These are phyloP conservation scores for Sequoiadendron giganteum DNA, from an alignment of 75 land plant genomes.

Conservation along the genomic window DNA sequence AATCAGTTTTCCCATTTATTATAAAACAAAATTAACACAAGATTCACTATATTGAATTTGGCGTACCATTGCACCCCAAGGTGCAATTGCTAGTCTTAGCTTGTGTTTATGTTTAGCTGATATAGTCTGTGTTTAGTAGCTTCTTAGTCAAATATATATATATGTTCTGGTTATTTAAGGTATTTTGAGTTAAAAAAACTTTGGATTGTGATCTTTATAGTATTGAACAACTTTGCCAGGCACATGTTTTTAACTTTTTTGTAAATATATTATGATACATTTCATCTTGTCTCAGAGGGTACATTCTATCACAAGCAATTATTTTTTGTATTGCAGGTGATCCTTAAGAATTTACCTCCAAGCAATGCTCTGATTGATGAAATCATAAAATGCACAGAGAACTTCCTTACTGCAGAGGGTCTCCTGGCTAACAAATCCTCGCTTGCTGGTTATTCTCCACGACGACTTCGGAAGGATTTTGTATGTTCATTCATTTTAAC, in stretches of 20 bases:
- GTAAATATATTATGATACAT: not conserved
- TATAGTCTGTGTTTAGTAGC: not conserved
- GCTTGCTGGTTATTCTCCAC: constrained; percentile 40
- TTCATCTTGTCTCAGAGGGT: not conserved
- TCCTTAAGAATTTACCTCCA: constrained; percentile 89
- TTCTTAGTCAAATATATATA: not conserved
- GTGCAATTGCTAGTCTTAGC: not conserved
- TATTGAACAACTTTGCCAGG: not conserved
- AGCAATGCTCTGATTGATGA: constrained; percentile 75
- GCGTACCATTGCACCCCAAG: too few relatives aligned
- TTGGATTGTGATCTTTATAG: not conserved
- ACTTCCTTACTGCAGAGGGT: constrained; percentile 71
- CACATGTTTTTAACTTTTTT: not conserved
- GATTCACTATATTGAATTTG: too few relatives aligned
- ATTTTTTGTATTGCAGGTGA: constrained; percentile 42
- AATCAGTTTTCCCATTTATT: too few relatives aligned
- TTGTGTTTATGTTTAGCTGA: not conserved
- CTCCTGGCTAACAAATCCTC: constrained; percentile 78
- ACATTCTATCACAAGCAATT: not conserved
- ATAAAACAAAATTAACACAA: too few relatives aligned
- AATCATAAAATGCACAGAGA: constrained; percentile 71
- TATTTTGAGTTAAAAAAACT: not conserved
- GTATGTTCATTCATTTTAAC: constrained; percentile 37
- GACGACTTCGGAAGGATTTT: constrained; percentile 60
- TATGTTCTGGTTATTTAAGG: not conserved